Evolutionary conservation across 768 basidiomycete genomes (phyloP).

Genomic region (Arthromyces matolae): DNA sequence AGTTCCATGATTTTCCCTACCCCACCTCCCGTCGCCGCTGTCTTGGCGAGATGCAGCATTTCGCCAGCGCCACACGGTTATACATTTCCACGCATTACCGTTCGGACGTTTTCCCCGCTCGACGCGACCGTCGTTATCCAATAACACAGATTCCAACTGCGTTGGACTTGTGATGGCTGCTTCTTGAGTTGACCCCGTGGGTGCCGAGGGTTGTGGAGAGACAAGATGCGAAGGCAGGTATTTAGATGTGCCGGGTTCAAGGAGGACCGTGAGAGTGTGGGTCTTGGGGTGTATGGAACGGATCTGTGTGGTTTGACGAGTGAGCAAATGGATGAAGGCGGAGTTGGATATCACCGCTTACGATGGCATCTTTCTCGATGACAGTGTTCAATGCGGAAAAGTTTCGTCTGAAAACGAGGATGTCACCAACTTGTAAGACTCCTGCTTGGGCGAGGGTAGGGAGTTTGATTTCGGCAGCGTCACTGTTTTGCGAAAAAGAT

Average conservation of each 20-base stretch:
- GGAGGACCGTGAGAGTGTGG: slow-evolving; percentile 38
- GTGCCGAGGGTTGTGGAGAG: slow-evolving; percentile 23
- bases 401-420: slow-evolving; percentile 49
- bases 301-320: slow-evolving; percentile 19
- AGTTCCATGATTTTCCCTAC: slow-evolving; percentile 44
- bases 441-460: slow-evolving; percentile 40
- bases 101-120: slow-evolving; percentile 37
- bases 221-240: slow-evolving; percentile 37
- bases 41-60: slow-evolving; percentile 22
- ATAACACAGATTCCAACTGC: slow-evolving; percentile 48
- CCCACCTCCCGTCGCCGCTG: slow-evolving; percentile 31
- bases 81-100: slow-evolving; percentile 55
- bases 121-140: slow-evolving; percentile 50
- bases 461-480: slow-evolving; percentile 43
- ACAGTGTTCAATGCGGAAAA: slow-evolving; percentile 35
- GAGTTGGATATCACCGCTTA: neutral
- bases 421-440: slow-evolving; percentile 48
- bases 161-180: slow-evolving; percentile 40
- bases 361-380: slow-evolving; percentile 26
- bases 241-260: slow-evolving; percentile 33
- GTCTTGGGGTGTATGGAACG: slow-evolving; percentile 41
- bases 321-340: neutral
- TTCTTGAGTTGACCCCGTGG: slow-evolving; percentile 26
- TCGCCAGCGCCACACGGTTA: slow-evolving; percentile 53
- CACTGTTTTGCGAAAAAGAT: slow-evolving; percentile 28